These are phyloP conservation scores for Ceratobasidium sp. DNA, from an alignment of 1,284 basidiomycete genomes.

Conservation along the genomic window DNA sequence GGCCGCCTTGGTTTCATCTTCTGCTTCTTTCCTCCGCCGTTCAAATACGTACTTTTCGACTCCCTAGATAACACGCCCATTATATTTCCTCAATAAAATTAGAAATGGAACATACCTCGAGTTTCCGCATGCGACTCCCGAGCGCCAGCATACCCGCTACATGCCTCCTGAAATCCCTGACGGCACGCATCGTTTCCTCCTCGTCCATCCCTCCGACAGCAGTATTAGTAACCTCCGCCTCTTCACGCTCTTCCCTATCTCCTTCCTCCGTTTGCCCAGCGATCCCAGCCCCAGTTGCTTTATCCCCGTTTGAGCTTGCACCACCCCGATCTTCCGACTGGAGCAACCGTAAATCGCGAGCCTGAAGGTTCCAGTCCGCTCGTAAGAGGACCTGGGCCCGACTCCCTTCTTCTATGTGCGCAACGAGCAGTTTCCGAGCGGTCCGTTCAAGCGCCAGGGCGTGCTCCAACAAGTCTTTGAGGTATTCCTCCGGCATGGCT, in stretches of 20 bases:
- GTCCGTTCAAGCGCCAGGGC: conserved; percentile 48
- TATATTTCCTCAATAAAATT: neutral
- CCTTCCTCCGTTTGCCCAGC: conserved; percentile 22
- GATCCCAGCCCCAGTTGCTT: conserved; percentile 15
- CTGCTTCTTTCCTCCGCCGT: conserved; percentile 40
- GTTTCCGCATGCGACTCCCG: conserved; percentile 45
- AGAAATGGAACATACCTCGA: conserved; percentile 35
- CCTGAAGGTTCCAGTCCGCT: conserved; percentile 54
- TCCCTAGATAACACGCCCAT: neutral
- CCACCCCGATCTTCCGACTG: conserved; percentile 27
- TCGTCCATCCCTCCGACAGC: conserved; percentile 46
- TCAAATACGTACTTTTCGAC: conserved; percentile 46
- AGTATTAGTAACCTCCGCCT: conserved; percentile 35
- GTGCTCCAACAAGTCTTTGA: conserved; percentile 46
- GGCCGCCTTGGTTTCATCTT: conserved; percentile 8
- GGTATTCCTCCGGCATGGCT: conserved; percentile 29
- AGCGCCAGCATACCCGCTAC: conserved; percentile 45
- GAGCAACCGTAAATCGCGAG: conserved; percentile 49
- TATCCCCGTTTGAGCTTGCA: neutral
- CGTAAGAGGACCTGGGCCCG: conserved; percentile 50
- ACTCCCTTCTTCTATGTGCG: conserved; percentile 48
- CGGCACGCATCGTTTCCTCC: conserved; percentile 45
- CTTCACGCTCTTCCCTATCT: conserved; percentile 47
- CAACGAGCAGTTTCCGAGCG: conserved; percentile 48
- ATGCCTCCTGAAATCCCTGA: conserved; percentile 45